These are phyloP conservation scores for Phlebiopsis gigantea DNA, from an alignment of 768 basidiomycete species.

Conservation along the genomic window DNA sequence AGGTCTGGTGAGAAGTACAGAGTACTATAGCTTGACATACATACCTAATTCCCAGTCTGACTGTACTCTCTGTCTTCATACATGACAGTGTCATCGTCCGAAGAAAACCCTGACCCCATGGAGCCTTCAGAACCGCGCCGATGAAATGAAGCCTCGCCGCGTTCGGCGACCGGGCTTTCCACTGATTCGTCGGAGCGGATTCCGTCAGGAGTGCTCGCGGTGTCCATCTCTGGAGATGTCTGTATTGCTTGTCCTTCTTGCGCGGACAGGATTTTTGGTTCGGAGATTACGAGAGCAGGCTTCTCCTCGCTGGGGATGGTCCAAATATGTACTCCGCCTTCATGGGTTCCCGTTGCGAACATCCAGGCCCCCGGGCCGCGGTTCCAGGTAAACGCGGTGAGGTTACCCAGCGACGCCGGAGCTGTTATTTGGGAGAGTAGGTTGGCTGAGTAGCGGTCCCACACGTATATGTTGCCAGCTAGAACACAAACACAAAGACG, in stretches of 20 bases:
- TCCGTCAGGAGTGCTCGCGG: background rate
- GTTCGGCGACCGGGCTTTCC: background rate
- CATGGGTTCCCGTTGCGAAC: slow-evolving; percentile 9
- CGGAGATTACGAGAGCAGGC: background rate
- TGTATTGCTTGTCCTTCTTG: background rate
- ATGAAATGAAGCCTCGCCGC: background rate
- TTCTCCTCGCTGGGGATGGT: background rate
- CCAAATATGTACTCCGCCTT: slow-evolving; percentile 8
- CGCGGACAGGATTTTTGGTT: too few species aligned
- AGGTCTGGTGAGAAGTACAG: too few species aligned
- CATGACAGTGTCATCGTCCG: too few species aligned
- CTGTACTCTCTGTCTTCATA: too few species aligned
- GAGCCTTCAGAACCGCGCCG: background rate
- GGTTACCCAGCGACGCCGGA: background rate
- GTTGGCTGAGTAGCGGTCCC: slow-evolving; percentile 2
- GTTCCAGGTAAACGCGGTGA: slow-evolving; percentile 9
- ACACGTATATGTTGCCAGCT: slow-evolving; percentile 9
- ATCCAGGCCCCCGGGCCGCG: background rate
- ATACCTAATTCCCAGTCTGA: too few species aligned
- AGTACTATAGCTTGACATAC: too few species aligned
- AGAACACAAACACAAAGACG: background rate
- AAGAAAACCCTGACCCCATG: too few species aligned
- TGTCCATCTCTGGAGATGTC: background rate
- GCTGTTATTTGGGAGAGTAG: slow-evolving; percentile 2
- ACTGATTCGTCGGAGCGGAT: background rate